Evolutionary conservation across 139 green algal species (phyloP).

Genomic region (Pedinophyceae sp.): DNA sequence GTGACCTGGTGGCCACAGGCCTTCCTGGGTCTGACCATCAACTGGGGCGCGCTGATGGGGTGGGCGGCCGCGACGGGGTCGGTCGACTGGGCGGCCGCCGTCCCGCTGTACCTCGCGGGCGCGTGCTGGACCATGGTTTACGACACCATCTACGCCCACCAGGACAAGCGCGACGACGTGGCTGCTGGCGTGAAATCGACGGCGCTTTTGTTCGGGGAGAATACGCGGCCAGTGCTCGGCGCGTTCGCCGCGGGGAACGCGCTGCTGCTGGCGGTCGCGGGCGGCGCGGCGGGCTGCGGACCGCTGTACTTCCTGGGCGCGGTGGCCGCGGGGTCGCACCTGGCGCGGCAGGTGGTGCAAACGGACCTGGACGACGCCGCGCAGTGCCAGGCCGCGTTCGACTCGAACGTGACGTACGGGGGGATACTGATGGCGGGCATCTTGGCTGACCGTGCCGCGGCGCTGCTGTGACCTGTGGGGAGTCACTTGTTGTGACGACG

Average conservation of each 20-base stretch:
- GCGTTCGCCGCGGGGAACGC: slow-evolving; percentile 30
- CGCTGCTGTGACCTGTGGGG: no score
- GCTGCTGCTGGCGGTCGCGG: slow-evolving; percentile 18
- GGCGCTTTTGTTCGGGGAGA: slow-evolving; percentile 56
- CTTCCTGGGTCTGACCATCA: slow-evolving; percentile 89
- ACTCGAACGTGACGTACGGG: no score
- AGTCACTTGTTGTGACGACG: no score
- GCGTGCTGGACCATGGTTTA: slow-evolving; percentile 91
- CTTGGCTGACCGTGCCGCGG: no score
- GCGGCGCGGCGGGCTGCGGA: slow-evolving; percentile 11
- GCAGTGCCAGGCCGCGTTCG: no score
- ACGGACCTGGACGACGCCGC: no score
- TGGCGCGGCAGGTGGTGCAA: slow-evolving; percentile 19
- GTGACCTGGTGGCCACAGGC: slow-evolving; percentile 77
- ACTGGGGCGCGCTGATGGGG: slow-evolving; percentile 91
- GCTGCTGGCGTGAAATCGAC: slow-evolving; percentile 78
- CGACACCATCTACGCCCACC: slow-evolving; percentile 96
- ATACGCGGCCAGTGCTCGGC: slow-evolving; percentile 31
- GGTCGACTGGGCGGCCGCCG: slow-evolving; percentile 47
- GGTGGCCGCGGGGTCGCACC: slow-evolving; percentile 3
- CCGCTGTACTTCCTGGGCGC: slow-evolving; percentile 16
- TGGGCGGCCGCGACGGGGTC: slow-evolving; percentile 61
- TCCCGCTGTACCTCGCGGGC: slow-evolving; percentile 68
- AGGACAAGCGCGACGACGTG: slow-evolving; percentile 83
- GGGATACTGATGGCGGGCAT: no score